These are phyloP conservation scores for Ceratocystis lukuohia DNA, from an alignment of 2,329 filamentous ascomycete species.

Conservation along the genomic window DNA sequence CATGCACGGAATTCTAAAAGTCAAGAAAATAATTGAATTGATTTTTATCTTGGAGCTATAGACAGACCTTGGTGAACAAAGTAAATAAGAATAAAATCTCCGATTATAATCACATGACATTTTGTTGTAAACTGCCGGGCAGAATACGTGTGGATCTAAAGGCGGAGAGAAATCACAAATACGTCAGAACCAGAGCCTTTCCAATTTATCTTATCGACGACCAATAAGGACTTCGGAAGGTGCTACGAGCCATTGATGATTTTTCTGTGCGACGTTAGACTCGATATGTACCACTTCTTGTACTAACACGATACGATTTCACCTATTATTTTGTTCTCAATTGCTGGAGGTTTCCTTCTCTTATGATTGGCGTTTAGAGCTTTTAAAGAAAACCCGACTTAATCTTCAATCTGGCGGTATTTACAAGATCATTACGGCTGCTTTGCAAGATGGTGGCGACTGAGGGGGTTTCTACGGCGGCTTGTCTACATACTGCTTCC, in stretches of 20 bases:
- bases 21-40: not conserved
- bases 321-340: not conserved
- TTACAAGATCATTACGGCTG: constrained; percentile 2
- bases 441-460: constrained; percentile 14
- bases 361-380: too few species aligned
- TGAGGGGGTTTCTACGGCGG: not conserved
- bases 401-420: constrained; percentile 14
- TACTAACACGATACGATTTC: not conserved
- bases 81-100: not conserved
- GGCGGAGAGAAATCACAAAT: not conserved
- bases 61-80: not conserved
- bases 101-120: not conserved
- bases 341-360: not conserved
- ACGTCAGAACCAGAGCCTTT: not conserved
- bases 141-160: not conserved
- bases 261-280: constrained; percentile 3
- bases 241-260: constrained; percentile 1
- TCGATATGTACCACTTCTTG: not conserved
- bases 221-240: constrained; percentile 2
- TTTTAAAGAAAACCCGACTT: not conserved
- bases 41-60: not conserved
- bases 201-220: constrained; percentile 12
- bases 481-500: not conserved
- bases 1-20: not conserved
- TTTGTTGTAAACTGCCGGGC: not conserved